These are phyloP conservation scores for Prosopis cineraria DNA, from an alignment of 306 rosid genomes.

Conservation along the genomic window DNA sequence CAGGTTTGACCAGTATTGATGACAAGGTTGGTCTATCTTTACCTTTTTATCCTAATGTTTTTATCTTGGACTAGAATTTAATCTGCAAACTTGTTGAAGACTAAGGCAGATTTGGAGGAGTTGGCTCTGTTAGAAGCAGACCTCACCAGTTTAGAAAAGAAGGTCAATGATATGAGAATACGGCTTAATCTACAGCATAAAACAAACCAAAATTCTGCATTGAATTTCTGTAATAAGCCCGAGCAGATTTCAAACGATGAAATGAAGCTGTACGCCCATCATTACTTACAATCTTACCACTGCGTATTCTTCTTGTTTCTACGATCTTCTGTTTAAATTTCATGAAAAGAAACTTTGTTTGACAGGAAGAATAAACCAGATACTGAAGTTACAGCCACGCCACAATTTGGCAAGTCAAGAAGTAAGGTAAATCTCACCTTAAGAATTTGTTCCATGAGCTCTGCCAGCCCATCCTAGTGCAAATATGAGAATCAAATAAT, in stretches of 20 bases:
- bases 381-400: slow-evolving; percentile 47
- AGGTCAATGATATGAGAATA: slow-evolving; percentile 55
- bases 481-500: neutral
- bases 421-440: slow-evolving; percentile 63
- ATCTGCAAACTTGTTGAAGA: slow-evolving; percentile 52
- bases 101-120: slow-evolving; percentile 71
- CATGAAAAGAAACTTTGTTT: slow-evolving; percentile 1
- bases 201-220: slow-evolving; percentile 32
- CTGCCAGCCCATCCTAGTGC: neutral
- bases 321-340: slow-evolving; percentile 26
- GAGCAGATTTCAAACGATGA: slow-evolving; percentile 39
- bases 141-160: slow-evolving; percentile 57
- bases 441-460: neutral
- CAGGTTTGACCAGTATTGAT: slow-evolving; percentile 47
- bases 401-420: slow-evolving; percentile 53
- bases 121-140: slow-evolving; percentile 61
- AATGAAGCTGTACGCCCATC: slow-evolving; percentile 57
- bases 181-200: slow-evolving; percentile 62
- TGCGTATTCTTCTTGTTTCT: slow-evolving; percentile 25
- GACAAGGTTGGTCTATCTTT: slow-evolving; percentile 49
- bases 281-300: slow-evolving; percentile 6
- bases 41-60: slow-evolving; percentile 1
- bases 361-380: slow-evolving; percentile 58
- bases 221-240: slow-evolving; percentile 25
- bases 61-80: slow-evolving; percentile 30